Conservation (phyloP, 2,329 filamentous ascomycete genomes). For the Fusarium albosuccineum region DNA sequence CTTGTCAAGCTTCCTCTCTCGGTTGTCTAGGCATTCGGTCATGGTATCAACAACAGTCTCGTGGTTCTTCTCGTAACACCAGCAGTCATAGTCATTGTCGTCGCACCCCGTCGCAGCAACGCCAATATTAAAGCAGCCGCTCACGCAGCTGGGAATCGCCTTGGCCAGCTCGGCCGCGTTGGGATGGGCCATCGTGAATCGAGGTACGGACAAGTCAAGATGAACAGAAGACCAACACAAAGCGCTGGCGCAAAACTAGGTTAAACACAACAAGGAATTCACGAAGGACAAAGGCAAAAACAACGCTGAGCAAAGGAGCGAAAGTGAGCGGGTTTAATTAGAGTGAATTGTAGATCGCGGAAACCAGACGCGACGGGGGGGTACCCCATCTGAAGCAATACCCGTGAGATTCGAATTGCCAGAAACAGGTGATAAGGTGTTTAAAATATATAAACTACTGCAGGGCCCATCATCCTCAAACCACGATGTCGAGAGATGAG, state of each 20-base stretch:
- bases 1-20: constrained; percentile 26
- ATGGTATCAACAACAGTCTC: constrained; percentile 44
- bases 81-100: constrained; percentile 42
- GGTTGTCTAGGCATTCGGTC: constrained; percentile 36
- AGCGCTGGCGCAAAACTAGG: not conserved
- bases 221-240: not conserved
- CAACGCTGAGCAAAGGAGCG: not conserved
- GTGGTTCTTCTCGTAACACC: constrained; percentile 43
- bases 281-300: not conserved
- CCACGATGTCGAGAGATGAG: not conserved
- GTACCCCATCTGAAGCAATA: too few species aligned
- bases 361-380: too few species aligned
- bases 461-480: constrained; percentile 14
- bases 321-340: not conserved
- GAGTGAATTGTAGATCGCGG: not conserved
- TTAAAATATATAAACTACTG: too few species aligned
- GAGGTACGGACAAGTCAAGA: not conserved
- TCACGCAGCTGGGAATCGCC: constrained; percentile 38
- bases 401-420: too few species aligned
- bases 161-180: constrained; percentile 36
- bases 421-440: too few species aligned
- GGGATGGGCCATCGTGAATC: constrained; percentile 35
- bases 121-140: constrained; percentile 41
- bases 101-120: constrained; percentile 42
- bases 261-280: not conserved